Percentiles rank a stretch among this genome's conserved stretches.
Conservation (phyloP, 2,329 filamentous ascomycete species). For the Pezizomycotina sp. region DNA sequence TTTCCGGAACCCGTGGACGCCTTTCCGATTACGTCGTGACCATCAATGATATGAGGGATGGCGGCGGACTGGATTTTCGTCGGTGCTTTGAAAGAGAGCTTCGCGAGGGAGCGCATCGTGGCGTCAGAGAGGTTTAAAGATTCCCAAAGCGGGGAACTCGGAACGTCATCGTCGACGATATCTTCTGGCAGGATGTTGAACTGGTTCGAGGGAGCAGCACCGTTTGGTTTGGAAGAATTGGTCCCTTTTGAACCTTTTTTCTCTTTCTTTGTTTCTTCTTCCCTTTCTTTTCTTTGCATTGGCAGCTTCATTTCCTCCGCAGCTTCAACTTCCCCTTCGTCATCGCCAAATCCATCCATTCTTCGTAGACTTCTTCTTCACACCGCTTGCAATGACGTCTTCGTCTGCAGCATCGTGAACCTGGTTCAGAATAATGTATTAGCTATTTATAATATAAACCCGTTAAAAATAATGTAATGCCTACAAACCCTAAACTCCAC, state of each 20-base stretch:
- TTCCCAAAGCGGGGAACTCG: constrained; percentile 60
- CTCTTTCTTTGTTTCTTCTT: constrained; percentile 24
- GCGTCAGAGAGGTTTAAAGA: constrained; percentile 54
- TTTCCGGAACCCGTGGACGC: constrained; percentile 94
- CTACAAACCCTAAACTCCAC: constrained; percentile 31
- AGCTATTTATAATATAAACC: constrained; percentile 4
- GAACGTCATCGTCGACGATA: constrained; percentile 27
- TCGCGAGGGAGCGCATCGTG: constrained; percentile 57
- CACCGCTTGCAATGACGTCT: constrained; percentile 26
- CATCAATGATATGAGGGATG: constrained; percentile 67
- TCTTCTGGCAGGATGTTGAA: constrained; percentile 20
- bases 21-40: constrained; percentile 87
- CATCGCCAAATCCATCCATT: constrained; percentile 27
- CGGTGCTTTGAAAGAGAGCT: constrained; percentile 62
- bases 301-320: constrained; percentile 12
- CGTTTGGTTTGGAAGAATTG: constrained; percentile 8
- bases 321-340: constrained; percentile 24
- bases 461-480: background rate
- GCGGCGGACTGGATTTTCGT: constrained; percentile 64
- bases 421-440: constrained; percentile 21
- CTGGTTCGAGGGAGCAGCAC: constrained; percentile 16
- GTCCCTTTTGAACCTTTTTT: constrained; percentile 22
- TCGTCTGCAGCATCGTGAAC: constrained; percentile 27
- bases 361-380: constrained; percentile 24
- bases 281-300: constrained; percentile 26